Evolutionary conservation across 345 rosid species (phyloP), one percentile per base, ranked within the genome.

Genomic region (Citrus australasica): DNA sequence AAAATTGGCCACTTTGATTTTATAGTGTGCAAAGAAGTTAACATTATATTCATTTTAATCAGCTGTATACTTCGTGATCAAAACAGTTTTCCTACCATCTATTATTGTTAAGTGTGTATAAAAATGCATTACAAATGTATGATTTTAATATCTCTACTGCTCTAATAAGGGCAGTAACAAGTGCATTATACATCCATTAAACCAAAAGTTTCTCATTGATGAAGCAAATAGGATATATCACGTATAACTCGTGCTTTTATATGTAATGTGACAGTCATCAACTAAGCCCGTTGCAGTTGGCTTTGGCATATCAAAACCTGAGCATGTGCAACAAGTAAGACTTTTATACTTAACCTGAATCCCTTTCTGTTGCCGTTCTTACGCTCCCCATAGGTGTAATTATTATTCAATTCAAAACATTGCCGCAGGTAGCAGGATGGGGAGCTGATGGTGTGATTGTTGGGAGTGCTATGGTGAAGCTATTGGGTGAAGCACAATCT

Each of bases 391-490:
- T 21, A 16, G 24, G 27, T 42, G 28, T 63, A 37, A 32, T 33
- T n/a, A 8, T 65, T 33, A 13, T 58, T 14, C 37, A 51, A 65
- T 19, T 24, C 76, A 48, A 62, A 67, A 69, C 33, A 25, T 16
- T 4, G 5, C 71, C 25, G 32, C 88, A 93, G 97, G 78, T 91
- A 0, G 93, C 90, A 4, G 92, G 84, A 78, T 92, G 93, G 98
- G 98, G 99, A 76, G 92, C 98, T 0, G 96, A 93, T n/a, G 90
- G 97, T 10, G 90, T 92, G 75, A 96, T 94, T 55, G 92, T 96
- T 60, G 97, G 98, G 4, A 94, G 97, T 60, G 94, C 99, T 0
- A 90, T 91, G 84, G 97, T 92, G 80, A 92, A 91, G 85, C 21
- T 89, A 60, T 78, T 94, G 81, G 90, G 90, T 0, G 95, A 92